Base-by-base conservation (phyloP, 495 filamentous ascomycete species). In the Amphirosellinia nigrospora region DNA sequence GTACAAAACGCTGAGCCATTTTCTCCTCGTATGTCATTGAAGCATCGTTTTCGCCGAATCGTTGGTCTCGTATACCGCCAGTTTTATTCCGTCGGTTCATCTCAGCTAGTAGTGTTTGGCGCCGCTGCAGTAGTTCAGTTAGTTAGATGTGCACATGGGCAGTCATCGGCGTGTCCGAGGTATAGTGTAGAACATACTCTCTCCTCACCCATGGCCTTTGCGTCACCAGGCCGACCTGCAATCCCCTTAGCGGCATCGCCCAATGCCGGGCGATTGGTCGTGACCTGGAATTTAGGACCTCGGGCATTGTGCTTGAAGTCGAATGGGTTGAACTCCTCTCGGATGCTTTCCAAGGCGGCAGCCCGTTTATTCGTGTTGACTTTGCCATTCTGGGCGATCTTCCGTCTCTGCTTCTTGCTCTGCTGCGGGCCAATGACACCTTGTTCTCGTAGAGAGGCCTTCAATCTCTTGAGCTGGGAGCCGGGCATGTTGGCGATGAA, bases 251-350 rank as follows among this genome's bases (percentile, higher is more conserved):
- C 72, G 26, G 81, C 80, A 56, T 83, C 85, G 59, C 78, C 83
- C 36, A 78, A 80, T 72, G 84, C 82, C 8, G 86, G 83, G 21
- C 81, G 83, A 68, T 86, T 91, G 19, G 87, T 93, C 3, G 88
- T 87, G 45, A 89, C 85, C 46, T 93, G 89, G 72, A 95, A 94
- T 75, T 97, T 97, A 72, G 84, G 86, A 2, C 88, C 88, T 36
- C 87, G 83, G 0, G 87, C 81, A 30, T 89, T 86, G 13, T 87
- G 86, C 79, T 96, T 94, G 78, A 96, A 87, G 79, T 99, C 96
- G 79, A 98, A 99, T 3, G 96, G 96, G 80, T 98, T 98, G 88
- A 98, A 98, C 72, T 93, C 88, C 69, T 98, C 94, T 71, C 96
- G 91, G 76, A 98, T 97, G 60, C 86, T 87, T 74, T 92, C 86